A percentile compares a stretch with the other conserved stretches of the same genome.
phyloP scores from a whole-genome alignment of 2,329 filamentous ascomycete species.

The Akanthomyces muscarius region DNA sequence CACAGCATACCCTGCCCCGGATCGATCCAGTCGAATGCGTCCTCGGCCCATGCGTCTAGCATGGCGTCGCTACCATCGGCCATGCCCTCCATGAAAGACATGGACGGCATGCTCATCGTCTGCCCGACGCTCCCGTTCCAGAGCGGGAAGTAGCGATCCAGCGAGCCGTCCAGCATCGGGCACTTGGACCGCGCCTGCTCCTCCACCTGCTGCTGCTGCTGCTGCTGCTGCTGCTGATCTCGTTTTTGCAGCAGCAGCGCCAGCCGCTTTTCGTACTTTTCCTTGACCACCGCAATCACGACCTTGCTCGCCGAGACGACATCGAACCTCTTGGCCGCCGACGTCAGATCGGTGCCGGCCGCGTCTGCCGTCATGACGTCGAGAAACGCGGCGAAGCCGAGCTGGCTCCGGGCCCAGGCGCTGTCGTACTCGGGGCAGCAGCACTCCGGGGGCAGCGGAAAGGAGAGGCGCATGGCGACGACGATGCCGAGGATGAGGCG shows the following conservation, averaged over 20 bases:
- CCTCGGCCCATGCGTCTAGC: slow-evolving; percentile 5
- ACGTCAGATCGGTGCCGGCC: slow-evolving; percentile 21
- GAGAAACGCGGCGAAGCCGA: slow-evolving; percentile 40
- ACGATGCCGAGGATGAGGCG: slow-evolving; percentile 40
- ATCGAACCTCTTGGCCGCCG: slow-evolving; percentile 31
- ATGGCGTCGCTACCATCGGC: not conserved
- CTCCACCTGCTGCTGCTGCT: not conserved
- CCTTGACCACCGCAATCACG: slow-evolving; percentile 42
- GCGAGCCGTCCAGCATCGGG: slow-evolving; percentile 49
- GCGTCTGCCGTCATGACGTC: slow-evolving; percentile 27
- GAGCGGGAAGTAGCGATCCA: slow-evolving; percentile 42
- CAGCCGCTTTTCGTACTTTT: slow-evolving; percentile 42
- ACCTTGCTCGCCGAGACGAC: slow-evolving; percentile 43
- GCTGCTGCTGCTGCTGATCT: slow-evolving; percentile 11
- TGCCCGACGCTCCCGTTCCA: slow-evolving; percentile 39
- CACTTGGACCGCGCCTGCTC: slow-evolving; percentile 32
- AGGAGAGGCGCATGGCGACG: slow-evolving; percentile 44
- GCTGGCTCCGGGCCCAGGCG: slow-evolving; percentile 34
- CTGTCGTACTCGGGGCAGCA: slow-evolving; percentile 31
- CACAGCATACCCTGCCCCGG: not conserved
- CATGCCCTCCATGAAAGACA: not conserved
- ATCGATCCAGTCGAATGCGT: slow-evolving; percentile 3
- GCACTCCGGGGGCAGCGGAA: slow-evolving; percentile 36
- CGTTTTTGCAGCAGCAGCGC: slow-evolving; percentile 27
- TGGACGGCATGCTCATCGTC: not conserved